Percentiles rank a stretch among this genome's conserved stretches.
Conservation (phyloP, 345 rosid genomes). For the Iberis pinnata region DNA sequence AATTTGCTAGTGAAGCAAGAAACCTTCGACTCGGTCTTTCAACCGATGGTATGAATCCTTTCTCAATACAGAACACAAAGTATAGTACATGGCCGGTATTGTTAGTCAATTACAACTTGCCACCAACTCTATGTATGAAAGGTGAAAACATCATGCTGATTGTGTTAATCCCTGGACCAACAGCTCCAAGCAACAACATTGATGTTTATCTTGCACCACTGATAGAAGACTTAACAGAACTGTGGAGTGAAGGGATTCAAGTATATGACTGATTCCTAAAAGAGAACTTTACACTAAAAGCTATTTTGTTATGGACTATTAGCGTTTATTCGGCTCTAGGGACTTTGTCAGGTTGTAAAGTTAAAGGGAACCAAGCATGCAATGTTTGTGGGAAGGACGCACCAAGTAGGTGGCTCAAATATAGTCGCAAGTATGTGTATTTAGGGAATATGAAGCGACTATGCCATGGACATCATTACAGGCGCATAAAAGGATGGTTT, state of each 20-base stretch:
- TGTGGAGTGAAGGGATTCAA: background rate
- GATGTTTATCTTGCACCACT: background rate
- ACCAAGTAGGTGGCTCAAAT: background rate
- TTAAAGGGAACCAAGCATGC: background rate
- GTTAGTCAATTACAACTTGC: background rate
- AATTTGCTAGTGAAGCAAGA: background rate
- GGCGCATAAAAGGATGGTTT: slow-evolving; percentile 3
- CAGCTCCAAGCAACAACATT: background rate
- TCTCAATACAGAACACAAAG: background rate
- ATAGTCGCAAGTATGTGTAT: background rate
- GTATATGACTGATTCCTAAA: background rate
- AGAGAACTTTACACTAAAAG: background rate
- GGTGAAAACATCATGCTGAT: background rate
- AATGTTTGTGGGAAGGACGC: background rate
- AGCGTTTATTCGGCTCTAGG: background rate
- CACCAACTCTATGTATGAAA: background rate
- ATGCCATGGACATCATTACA: background rate
- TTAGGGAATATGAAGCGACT: background rate
- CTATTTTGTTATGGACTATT: background rate
- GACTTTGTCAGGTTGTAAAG: background rate
- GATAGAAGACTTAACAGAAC: background rate
- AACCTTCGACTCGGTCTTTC: background rate
- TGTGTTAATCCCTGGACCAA: background rate
- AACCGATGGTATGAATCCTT: background rate
- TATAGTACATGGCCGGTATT: background rate